Evolutionary conservation across 2,329 filamentous ascomycete genomes (phyloP).

Genomic region (Xylariaceae sp.): DNA sequence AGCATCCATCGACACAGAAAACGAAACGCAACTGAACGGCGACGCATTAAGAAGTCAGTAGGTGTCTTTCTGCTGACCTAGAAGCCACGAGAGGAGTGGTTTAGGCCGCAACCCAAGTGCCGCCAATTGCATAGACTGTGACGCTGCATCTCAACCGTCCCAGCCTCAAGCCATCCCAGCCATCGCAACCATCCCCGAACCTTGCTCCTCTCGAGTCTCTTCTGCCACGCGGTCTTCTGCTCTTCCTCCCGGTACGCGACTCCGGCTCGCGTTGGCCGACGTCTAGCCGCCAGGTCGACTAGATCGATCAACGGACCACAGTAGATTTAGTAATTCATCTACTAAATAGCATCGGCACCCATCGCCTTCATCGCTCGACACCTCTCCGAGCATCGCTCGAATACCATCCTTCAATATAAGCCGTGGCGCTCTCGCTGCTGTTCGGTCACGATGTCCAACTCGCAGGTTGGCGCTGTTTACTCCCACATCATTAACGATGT

Average conservation of each 20-base stretch:
- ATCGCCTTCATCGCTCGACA: neutral
- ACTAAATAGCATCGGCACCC: neutral
- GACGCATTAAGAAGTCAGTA: constrained; percentile 5
- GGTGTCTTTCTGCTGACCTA: neutral
- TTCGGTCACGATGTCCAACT: constrained; percentile 50
- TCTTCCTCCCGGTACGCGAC: neutral
- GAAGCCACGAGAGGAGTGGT: constrained; percentile 2
- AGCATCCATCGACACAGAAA: constrained; percentile 10
- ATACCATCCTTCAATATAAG: neutral
- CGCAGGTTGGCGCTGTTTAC: constrained; percentile 70
- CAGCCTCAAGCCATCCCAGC: neutral
- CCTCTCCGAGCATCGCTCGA: neutral
- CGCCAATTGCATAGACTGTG: constrained; percentile 3
- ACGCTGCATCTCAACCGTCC: constrained; percentile 3
- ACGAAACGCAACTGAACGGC: constrained; percentile 10
- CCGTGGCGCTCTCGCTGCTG: constrained; percentile 1
- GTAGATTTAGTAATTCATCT: constrained; percentile 8
- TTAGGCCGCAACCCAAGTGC: constrained; percentile 6
- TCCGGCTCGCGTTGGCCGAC: neutral
- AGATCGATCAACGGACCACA: constrained; percentile 4
- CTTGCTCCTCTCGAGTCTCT: neutral
- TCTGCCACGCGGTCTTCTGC: neutral
- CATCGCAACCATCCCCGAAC: neutral
- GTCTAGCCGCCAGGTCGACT: neutral
- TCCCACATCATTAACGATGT: constrained; percentile 74